Evolutionary conservation across 2,329 filamentous ascomycete genomes (phyloP).

Genomic region (Clarireedia paspali): DNA sequence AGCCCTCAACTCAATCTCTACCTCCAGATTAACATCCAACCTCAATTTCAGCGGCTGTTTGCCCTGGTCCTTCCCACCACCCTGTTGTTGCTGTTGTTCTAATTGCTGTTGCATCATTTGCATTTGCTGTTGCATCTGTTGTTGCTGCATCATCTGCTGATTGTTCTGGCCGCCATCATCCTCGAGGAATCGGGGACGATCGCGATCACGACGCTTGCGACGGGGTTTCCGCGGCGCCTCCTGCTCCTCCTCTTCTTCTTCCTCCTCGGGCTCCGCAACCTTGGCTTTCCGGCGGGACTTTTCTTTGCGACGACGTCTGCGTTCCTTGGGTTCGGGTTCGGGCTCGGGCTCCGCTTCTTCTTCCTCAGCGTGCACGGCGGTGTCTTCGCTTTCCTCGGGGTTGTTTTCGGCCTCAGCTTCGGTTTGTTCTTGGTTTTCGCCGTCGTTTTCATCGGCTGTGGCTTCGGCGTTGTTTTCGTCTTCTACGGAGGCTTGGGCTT

Average conservation of each 20-base stretch:
- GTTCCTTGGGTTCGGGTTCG: slow-evolving; percentile 2
- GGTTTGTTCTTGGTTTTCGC: slow-evolving; percentile 1
- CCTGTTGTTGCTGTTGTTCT: neutral
- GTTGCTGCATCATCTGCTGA: slow-evolving; percentile 6
- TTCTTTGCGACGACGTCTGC: neutral
- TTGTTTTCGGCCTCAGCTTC: neutral
- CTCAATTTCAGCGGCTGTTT: slow-evolving; percentile 60
- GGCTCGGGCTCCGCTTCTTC: neutral
- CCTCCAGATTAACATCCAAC: slow-evolving; percentile 68
- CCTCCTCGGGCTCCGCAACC: slow-evolving; percentile 5
- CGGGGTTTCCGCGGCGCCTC: slow-evolving; percentile 4
- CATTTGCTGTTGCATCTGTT: slow-evolving; percentile 6
- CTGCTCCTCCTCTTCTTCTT: neutral
- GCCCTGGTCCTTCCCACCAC: slow-evolving; percentile 10
- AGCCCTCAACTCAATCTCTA: slow-evolving; percentile 74
- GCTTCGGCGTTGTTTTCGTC: slow-evolving; percentile 3
- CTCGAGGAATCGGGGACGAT: slow-evolving; percentile 9
- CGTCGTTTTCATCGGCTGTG: slow-evolving; percentile 6
- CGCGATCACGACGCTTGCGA: slow-evolving; percentile 7
- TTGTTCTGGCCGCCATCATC: slow-evolving; percentile 2
- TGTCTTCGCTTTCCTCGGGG: slow-evolving; percentile 6
- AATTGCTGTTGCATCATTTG: slow-evolving; percentile 8
- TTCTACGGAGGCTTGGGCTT: neutral
- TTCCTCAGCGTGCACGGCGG: neutral
- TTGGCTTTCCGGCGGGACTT: neutral